Base-by-base conservation (phyloP, 78 protist genomes). In the Dictyostelium brefeldianum region DNA sequence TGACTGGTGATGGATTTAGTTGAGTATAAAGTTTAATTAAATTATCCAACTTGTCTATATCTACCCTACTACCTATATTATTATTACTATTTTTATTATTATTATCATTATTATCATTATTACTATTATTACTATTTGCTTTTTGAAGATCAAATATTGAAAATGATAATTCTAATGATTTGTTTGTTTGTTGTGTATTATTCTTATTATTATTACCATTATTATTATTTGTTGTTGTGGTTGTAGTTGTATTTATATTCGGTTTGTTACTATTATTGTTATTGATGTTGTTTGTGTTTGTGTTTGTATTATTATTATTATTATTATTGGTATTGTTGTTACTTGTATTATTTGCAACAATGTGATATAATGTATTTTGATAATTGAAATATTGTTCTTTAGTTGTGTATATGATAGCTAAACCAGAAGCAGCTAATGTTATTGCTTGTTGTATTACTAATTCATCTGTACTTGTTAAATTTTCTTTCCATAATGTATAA, bases 381-480 rank as follows among this genome's bases (percentile, higher is more conserved):
- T 54, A 84, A 29, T 84, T 84, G 47, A 84, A 84, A 29, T 84
- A 84, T 74, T 75, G 92, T 48, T 84, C 92, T 62, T 84, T 84
- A 18, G 82, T 75, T 4, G 77, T 80, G 29, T 84, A 84, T 54
- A 84, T 84, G 43, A 84, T 74, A 57, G 92, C 81, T 47, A 84
- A 43, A 18, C 79, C 71, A 29, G 25, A 74, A n/a, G 92, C 70
- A 18, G 92, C 92, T 3, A 75, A 11, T 15, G 62, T 74, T 47
- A 59, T 84, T 10, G 92, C 83, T 7, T 75, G n/a, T 47, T 50
- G 46, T 14, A 84, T 81, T 20, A 74, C 53, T 12, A 29, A 10
- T 22, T 84, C 92, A 74, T 84, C 71, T 8, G 92, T 74, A 59
- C 78, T 81, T 6, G 59, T 75, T 18, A 82, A 54, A 29, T 57